These are phyloP conservation scores for Malassezia vespertilionis DNA, from an alignment of 1,284 basidiomycete species.

Conservation along the genomic window DNA sequence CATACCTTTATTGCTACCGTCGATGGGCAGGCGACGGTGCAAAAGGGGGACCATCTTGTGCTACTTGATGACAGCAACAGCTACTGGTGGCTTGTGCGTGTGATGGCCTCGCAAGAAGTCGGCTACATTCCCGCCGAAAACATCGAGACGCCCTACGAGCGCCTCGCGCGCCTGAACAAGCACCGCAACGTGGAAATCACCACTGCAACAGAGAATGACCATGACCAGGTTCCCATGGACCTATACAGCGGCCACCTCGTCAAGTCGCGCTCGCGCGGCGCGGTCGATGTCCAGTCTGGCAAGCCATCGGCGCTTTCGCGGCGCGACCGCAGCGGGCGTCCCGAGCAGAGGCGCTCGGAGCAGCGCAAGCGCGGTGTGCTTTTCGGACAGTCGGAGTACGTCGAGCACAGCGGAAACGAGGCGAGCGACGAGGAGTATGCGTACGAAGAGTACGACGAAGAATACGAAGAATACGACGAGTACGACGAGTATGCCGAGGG, in stretches of 20 bases:
- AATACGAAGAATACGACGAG: conserved; percentile 18
- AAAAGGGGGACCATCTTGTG: conserved; percentile 46
- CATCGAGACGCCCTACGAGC: conserved; percentile 95
- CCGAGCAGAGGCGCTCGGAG: conserved; percentile 22
- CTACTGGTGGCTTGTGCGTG: conserved; percentile 48
- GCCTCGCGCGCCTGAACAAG: conserved; percentile 88
- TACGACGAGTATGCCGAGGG: conserved; percentile 22
- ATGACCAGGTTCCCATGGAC: conserved; percentile 35
- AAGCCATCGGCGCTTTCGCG: conserved; percentile 43
- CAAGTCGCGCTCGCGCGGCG: conserved; percentile 24
- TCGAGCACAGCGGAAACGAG: conserved; percentile 45
- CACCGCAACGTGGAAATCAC: conserved; percentile 77
- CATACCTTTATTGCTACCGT: conserved; percentile 47
- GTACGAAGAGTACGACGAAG: conserved; percentile 26
- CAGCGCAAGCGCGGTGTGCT: conserved; percentile 33
- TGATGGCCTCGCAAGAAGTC: conserved; percentile 63
- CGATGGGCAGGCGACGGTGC: conserved; percentile 46
- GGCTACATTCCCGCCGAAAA: conserved; percentile 99
- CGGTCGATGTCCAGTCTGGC: conserved; percentile 31
- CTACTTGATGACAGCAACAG: conserved; percentile 46
- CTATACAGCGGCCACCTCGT: conserved; percentile 34
- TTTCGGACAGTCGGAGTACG: conserved; percentile 39
- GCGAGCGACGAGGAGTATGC: conserved; percentile 32
- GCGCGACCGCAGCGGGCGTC: conserved; percentile 28
- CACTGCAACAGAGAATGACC: conserved; percentile 43